Base-by-base conservation (phyloP, 495 filamentous ascomycete genomes). In the Cryomyces minteri region DNA sequence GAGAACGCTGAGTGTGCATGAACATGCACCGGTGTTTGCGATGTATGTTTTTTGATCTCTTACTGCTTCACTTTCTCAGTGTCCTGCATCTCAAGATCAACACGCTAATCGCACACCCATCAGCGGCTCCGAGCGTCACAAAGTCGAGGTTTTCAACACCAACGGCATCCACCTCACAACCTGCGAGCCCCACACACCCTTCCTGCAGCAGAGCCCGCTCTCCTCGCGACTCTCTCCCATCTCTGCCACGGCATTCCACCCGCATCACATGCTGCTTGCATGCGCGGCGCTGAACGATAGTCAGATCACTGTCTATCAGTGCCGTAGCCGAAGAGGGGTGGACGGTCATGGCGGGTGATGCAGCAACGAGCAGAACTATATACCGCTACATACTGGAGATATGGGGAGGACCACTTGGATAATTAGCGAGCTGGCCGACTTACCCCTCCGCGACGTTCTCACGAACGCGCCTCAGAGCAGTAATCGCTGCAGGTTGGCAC, bases 21-120 rank as follows among this genome's bases (percentile, higher is more conserved):
- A 99, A 60, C 92, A 96, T 63, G 76, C 93, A 40, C 90, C 90
- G 31, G 88, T 99, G 5, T 93, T 96, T 68, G 85, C 85, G 55
- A 77, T 88, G 86, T 94, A 83, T 65, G 82, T 77, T 30, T 32
- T 41, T 5, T 39, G 41, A 40, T 29, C 29, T 7, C 12, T 18
- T 28, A 12, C 1, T 25, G 2, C 18, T 25, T 25, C 18, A 1
- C 18, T 25, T 25, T 2, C 18, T 25, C 18, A 25, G 18, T 40
- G n/a, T 53, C 31, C 30, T 18, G 12, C 25, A 25, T 25, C 18
- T 25, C 18, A 25, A 25, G 18, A 25, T 25, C 18, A 25, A 25
- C 18, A 25, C 18, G 18, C 18, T 25, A 25, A 25, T 25, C 18
- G 18, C 18, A 25, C 18, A 25, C 18, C 12, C 34, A 38, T 29